Evolutionary conservation across 306 rosid genomes (phyloP), one percentile per base, ranked within the genome.

Genomic region (Prunus fruticosa): DNA sequence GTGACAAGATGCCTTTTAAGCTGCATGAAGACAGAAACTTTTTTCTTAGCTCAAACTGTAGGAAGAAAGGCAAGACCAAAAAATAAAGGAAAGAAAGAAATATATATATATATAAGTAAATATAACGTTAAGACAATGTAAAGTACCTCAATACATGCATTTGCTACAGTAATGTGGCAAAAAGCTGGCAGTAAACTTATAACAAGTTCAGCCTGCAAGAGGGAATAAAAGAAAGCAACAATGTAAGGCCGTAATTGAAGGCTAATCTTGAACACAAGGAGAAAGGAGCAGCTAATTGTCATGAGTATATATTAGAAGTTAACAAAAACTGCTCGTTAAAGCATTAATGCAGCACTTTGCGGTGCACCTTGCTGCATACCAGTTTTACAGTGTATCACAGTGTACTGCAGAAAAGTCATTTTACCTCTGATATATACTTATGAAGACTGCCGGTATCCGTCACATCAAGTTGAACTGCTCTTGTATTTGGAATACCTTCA

Each of bases 1-100:
- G 99, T 95, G 76, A 95, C 97, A 46, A 92, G 91, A 85, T 95
- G 97, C 79, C 81, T 95, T 70, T 72, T 87, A 68, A 90, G 89
- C 99, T 95, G 94, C 82, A 89, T 68, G 60, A 77, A 56, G 62
- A 74, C 75, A 80, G 75, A 72, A 22, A 41, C 71, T 77, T 5
- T 76, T 58, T 69, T 69, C 32, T 65, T 54, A 80, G 81, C 43
- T 19, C 49, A 74, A 76, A 51, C 18, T 9, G 18, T 2, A 28
- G 1, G 11, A 68, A 34, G 14, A 28, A 20, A 68, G 4, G 5
- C 15, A 38, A 6, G 4, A 38, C 12, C 54, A 51, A 58, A 20
- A 79, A 51, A 15, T 7, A 53, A 68, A 56, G 58, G 45, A 71
- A 53, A 3, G 30, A 28, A 1, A 18, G 45, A 71, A 53, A 3